These are phyloP conservation scores for Aurantiochytrium sp. DNA, from an alignment of 108 stramenopile species.

Conservation along the genomic window DNA sequence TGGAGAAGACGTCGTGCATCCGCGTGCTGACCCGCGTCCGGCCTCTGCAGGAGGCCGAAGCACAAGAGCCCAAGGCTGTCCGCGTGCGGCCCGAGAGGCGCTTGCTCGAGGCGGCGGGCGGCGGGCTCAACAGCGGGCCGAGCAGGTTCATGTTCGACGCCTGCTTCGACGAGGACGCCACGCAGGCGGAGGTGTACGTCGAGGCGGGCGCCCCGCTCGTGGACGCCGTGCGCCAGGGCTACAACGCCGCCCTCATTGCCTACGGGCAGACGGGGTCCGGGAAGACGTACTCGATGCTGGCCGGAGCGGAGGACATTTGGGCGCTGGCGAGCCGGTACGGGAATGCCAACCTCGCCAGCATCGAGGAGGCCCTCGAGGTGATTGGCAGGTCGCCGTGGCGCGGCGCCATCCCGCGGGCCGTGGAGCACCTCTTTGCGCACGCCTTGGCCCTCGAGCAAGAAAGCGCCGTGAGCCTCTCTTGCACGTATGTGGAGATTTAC, in stretches of 20 bases:
- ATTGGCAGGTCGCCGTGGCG: not conserved
- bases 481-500: slow-evolving; percentile 40
- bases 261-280: slow-evolving; percentile 41
- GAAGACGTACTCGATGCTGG: slow-evolving; percentile 25
- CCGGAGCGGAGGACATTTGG: not conserved
- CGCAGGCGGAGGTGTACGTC: slow-evolving; percentile 36
- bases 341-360: not conserved
- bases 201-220: slow-evolving; percentile 35
- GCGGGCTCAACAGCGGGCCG: not conserved
- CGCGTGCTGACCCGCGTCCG: not conserved
- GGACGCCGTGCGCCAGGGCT: slow-evolving; percentile 40
- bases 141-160: slow-evolving; percentile 36
- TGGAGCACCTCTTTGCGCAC: slow-evolving; percentile 55
- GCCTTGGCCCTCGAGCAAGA: not conserved
- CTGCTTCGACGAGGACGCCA: slow-evolving; percentile 34
- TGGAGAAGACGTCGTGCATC: too few relatives aligned
- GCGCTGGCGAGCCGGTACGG: not conserved
- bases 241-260: slow-evolving; percentile 49
- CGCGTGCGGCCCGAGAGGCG: not conserved
- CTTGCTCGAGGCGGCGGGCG: not conserved
- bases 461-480: not conserved
- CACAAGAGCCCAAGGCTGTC: not conserved
- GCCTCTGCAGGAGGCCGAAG: not conserved
- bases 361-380: not conserved
- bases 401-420: slow-evolving; percentile 63